Base-by-base conservation (phyloP, 2,329 filamentous ascomycete species). In the Cordyceps fumosorosea region DNA sequence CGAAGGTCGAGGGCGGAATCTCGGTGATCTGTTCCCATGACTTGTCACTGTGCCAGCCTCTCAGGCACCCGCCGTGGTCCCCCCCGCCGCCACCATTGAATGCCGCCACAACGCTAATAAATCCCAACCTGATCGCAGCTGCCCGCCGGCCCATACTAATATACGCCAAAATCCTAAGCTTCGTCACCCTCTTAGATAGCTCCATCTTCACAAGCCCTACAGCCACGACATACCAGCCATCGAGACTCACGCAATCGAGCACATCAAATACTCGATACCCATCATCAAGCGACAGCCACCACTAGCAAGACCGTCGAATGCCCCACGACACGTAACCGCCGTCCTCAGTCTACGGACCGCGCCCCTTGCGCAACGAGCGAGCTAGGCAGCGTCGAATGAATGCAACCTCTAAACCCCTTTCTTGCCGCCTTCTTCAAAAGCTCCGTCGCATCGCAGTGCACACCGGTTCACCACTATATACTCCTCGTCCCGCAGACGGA, bases 391-490 rank as follows among this genome's bases (percentile, higher is more conserved):
- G 72, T 68, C 73, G 75, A 75, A 72, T 76, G 75, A 77, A 96
- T 96, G 93, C 93, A 93, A 88, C 91, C 95, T 81, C 84, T 98
- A 87, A 99, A 99, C 80, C 95, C 95, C 76, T 98, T 97, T 80
- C 84, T 99, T 77, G 89, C 90, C 82, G 92, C 93, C 83, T 98
- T 99, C 87, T 97, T 97, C 84, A 92, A 91, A 81, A 98, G 92
- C 85, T 87, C 91, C 76, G 84, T 97, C 74, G 89, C 90, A 69
- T 82, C 89, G 71, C 93, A 98, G 87, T 98, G 95, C 82, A 86
- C 88, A 66, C 93, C 95, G 61, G 84, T 92, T 67, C 89, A 95
- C 76, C 91, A 96, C 75, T 91, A 98, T 81, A 87, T 99, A 70
- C 85, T 99, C 62, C 88, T 99, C 57, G 93, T 98, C 44, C 95